phyloP scores from a whole-genome alignment of 2,329 filamentous ascomycete genomes.

The Xylariaceae sp. region DNA sequence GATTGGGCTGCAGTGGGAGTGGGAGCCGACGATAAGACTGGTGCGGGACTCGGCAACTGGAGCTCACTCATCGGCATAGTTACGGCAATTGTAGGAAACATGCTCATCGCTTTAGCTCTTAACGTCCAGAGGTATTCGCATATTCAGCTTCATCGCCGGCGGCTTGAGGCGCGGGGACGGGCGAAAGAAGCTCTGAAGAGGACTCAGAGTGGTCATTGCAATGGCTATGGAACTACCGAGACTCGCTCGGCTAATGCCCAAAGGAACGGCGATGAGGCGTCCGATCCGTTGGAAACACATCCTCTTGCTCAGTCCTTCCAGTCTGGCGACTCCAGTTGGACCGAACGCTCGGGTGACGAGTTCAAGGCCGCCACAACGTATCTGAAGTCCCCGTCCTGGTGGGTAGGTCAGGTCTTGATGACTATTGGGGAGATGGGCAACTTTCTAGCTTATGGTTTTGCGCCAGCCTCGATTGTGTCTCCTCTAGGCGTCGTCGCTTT shows the following conservation, averaged over 20 bases:
- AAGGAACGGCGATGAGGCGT: constrained; percentile 40
- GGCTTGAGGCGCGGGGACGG: constrained; percentile 58
- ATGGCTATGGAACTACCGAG: constrained; percentile 36
- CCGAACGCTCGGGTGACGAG: constrained; percentile 40
- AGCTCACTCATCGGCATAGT: constrained; percentile 93
- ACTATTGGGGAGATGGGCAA: constrained; percentile 92
- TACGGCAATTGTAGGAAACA: constrained; percentile 88
- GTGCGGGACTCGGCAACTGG: constrained; percentile 68
- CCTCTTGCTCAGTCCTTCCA: constrained; percentile 56
- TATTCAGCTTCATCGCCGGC: constrained; percentile 76
- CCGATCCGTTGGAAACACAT: constrained; percentile 48
- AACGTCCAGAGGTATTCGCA: constrained; percentile 98
- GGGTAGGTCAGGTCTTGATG: constrained; percentile 91
- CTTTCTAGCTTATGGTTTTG: constrained; percentile 96
- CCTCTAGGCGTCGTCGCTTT: constrained; percentile 95
- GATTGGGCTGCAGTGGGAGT: constrained; percentile 21
- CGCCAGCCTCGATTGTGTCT: constrained; percentile 95
- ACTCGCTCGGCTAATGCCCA: constrained; percentile 29
- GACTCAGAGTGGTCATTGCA: constrained; percentile 37
- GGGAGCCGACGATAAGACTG: constrained; percentile 38
- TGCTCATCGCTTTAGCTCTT: constrained; percentile 91
- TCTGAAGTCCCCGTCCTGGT: constrained; percentile 92
- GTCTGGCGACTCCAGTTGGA: constrained; percentile 46
- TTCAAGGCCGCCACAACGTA: constrained; percentile 66
- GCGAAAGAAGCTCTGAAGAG: constrained; percentile 58